Evolutionary conservation across 2,329 filamentous ascomycete species (phyloP).

Genomic region (Torrubiellomyces zombiae): DNA sequence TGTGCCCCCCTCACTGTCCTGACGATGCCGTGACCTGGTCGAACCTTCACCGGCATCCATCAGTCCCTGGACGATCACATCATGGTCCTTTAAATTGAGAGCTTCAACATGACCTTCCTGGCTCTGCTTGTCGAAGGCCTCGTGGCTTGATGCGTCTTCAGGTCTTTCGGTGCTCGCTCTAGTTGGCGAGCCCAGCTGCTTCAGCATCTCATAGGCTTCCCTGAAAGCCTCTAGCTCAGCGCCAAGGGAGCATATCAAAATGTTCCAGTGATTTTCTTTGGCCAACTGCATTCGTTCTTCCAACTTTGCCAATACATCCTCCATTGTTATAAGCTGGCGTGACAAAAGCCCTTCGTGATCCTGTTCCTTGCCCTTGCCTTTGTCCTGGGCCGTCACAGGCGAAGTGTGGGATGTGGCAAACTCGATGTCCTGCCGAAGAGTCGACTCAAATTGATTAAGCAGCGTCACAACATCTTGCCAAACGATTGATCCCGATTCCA

Average conservation of each 20-base stretch:
- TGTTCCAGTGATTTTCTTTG: slow-evolving; percentile 50
- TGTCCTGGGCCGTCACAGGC: slow-evolving; percentile 6
- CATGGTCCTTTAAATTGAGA: too few relatives aligned
- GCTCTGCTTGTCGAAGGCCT: too few relatives aligned
- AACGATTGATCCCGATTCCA: slow-evolving; percentile 48
- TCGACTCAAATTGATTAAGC: slow-evolving; percentile 48
- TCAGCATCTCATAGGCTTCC: slow-evolving; percentile 41
- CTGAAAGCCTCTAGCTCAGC: slow-evolving; percentile 54
- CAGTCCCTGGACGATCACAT: too few relatives aligned
- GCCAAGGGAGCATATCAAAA: slow-evolving; percentile 59
- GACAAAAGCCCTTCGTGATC: slow-evolving; percentile 22
- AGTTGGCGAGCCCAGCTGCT: too few relatives aligned
- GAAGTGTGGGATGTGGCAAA: slow-evolving; percentile 5
- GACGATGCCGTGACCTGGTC: too few relatives aligned
- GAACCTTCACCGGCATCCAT: too few relatives aligned
- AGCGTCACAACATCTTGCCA: slow-evolving; percentile 47
- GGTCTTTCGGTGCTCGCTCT: too few relatives aligned
- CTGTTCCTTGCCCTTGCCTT: slow-evolving; percentile 14
- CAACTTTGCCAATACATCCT: slow-evolving; percentile 35
- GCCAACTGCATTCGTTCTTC: slow-evolving; percentile 36
- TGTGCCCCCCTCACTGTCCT: too few relatives aligned
- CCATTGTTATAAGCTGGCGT: slow-evolving; percentile 38
- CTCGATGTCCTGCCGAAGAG: slow-evolving; percentile 39
- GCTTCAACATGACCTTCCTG: too few relatives aligned
- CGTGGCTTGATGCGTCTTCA: too few relatives aligned